phyloP scores from a whole-genome alignment of 176 grass and related monocot species.

The Juncus effusus region DNA sequence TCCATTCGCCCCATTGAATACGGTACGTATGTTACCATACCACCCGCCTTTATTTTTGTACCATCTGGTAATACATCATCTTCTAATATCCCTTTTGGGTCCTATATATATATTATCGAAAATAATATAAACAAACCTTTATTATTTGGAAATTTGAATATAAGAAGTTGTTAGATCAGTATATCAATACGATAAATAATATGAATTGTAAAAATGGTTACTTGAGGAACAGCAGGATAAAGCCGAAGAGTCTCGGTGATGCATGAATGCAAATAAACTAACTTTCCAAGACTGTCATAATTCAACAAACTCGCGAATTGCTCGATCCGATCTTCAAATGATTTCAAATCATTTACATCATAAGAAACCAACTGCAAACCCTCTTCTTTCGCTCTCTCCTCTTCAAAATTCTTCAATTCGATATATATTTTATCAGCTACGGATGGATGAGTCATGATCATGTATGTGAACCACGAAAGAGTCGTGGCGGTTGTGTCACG shows the following conservation, averaged over 20 bases:
- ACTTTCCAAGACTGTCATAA: constrained; percentile 72
- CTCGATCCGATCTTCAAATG: constrained; percentile 38
- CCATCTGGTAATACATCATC: constrained; percentile 94
- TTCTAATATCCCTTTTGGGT: constrained; percentile 78
- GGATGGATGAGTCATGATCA: constrained; percentile 58
- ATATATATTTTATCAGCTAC: constrained; percentile 62
- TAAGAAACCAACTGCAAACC: constrained; percentile 35
- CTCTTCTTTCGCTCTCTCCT: constrained; percentile 60
- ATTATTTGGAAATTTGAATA: too few relatives aligned
- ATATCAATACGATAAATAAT: too few relatives aligned
- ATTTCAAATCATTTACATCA: constrained; percentile 4
- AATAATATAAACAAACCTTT: not conserved
- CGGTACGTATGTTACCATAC: constrained; percentile 89
- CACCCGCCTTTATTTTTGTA: constrained; percentile 70
- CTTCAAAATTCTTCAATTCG: constrained; percentile 68
- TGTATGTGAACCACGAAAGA: constrained; percentile 92
- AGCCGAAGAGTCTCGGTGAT: constrained; percentile 85
- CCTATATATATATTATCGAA: constrained; percentile 38
- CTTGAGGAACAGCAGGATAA: constrained; percentile 81
- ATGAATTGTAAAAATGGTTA: constrained; percentile 6
- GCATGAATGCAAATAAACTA: constrained; percentile 86
- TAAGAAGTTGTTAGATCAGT: too few relatives aligned
- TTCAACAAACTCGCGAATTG: constrained; percentile 63
- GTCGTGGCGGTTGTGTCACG: constrained; percentile 89
- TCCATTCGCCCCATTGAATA: constrained; percentile 97